A percentile compares a stretch with the other conserved stretches of the same genome.
These are phyloP conservation scores for Ilyonectria destructans DNA, from an alignment of 2,329 filamentous ascomycete species.

Conservation along the genomic window DNA sequence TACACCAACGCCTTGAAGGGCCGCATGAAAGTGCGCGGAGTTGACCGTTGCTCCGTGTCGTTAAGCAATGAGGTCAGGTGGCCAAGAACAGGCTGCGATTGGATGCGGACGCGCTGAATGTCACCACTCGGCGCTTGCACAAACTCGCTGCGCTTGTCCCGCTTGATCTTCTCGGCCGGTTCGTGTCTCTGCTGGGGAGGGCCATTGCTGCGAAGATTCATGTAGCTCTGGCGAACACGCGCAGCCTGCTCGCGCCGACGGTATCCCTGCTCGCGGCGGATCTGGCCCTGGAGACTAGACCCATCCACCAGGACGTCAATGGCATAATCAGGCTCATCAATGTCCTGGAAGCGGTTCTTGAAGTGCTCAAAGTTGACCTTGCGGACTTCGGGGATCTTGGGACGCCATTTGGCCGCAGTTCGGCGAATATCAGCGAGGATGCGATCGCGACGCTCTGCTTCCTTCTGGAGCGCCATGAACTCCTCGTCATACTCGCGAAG, in stretches of 20 bases:
- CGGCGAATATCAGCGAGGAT: constrained; percentile 56
- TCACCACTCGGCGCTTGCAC: constrained; percentile 42
- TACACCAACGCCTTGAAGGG: constrained; percentile 60
- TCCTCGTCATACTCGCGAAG: constrained; percentile 50
- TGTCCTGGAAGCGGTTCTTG: constrained; percentile 59
- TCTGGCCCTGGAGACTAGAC: constrained; percentile 54
- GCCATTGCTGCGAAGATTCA: constrained; percentile 29
- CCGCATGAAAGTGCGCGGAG: constrained; percentile 58
- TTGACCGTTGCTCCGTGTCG: constrained; percentile 55
- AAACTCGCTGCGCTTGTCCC: constrained; percentile 47
- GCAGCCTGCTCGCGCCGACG: constrained; percentile 57
- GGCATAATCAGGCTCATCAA: constrained; percentile 56
- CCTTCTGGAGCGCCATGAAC: constrained; percentile 53
- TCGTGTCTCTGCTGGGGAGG: constrained; percentile 29
- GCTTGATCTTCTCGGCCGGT: constrained; percentile 40
- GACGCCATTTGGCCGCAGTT: constrained; percentile 57
- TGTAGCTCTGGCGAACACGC: constrained; percentile 53
- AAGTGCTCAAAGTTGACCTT: constrained; percentile 62
- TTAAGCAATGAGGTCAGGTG: constrained; percentile 57
- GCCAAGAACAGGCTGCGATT: constrained; percentile 59
- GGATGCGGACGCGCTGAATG: constrained; percentile 58
- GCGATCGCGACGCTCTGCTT: constrained; percentile 56
- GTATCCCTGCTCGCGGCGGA: constrained; percentile 57
- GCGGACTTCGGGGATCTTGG: constrained; percentile 60
- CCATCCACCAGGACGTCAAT: constrained; percentile 59